Conservation (phyloP, 257 asterid genomes). For the Thymus mandschuricus region DNA sequence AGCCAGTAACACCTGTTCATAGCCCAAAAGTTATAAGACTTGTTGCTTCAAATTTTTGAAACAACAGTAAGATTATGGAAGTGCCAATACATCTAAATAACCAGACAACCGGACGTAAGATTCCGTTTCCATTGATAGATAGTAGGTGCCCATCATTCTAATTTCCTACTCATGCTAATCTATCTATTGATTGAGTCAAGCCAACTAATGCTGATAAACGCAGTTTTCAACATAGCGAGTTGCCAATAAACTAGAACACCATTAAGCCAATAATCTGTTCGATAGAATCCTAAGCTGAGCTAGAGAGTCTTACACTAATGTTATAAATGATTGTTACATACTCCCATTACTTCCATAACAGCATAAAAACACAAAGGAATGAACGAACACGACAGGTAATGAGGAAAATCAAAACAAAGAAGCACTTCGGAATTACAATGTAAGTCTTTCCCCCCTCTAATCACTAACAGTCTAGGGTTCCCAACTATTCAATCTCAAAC, state of each 20-base stretch:
- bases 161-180: slow-evolving; percentile 8
- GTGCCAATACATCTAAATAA: slow-evolving; percentile 8
- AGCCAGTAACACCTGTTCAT: slow-evolving; percentile 70
- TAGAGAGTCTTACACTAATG: neutral
- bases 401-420: neutral
- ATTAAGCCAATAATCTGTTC: neutral
- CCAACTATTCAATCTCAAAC: slow-evolving; percentile 29
- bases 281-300: neutral
- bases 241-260: slow-evolving; percentile 1
- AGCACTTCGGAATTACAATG: neutral
- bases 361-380: neutral
- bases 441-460: neutral
- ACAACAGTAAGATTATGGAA: slow-evolving; percentile 19
- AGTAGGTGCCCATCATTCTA: neutral
- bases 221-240: neutral
- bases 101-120: neutral
- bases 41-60: neutral
- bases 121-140: neutral
- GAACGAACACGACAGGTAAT: neutral
- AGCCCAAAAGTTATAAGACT: slow-evolving; percentile 18
- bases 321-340: slow-evolving; percentile 1
- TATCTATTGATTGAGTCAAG: neutral
- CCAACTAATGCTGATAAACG: neutral
- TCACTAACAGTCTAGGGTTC: slow-evolving; percentile 2
- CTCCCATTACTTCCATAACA: neutral